Evolutionary conservation across 225 moss, liverwort and hornwort species (phyloP).

Genomic region (Bryum argenteum): DNA sequence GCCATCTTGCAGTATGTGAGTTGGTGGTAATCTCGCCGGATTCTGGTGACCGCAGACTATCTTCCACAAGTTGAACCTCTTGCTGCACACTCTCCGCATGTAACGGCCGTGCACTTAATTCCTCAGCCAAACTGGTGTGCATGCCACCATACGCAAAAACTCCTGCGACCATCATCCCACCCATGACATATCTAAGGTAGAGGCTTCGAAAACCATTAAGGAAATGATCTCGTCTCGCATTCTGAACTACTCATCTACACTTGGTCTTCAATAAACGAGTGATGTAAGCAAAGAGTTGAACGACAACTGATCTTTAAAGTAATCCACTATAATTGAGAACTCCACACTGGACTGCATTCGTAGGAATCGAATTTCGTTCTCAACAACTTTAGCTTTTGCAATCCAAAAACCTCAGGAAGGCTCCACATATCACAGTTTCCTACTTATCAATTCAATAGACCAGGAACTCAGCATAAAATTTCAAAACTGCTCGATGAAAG

Average conservation of each 20-base stretch:
- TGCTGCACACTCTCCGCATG: constrained; percentile 49
- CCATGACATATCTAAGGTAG: neutral
- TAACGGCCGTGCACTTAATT: constrained; percentile 40
- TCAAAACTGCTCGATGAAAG: no score
- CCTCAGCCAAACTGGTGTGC: constrained; percentile 46
- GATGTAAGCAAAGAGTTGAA: neutral
- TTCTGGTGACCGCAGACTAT: constrained; percentile 59
- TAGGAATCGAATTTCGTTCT: neutral
- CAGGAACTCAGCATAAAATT: no score
- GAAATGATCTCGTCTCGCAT: neutral
- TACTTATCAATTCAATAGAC: neutral
- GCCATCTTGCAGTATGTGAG: constrained; percentile 94
- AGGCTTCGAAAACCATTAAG: neutral
- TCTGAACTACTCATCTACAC: neutral
- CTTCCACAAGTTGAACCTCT: constrained; percentile 63
- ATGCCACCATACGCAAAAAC: constrained; percentile 44
- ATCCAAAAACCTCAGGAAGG: neutral
- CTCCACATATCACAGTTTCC: neutral
- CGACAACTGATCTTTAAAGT: neutral
- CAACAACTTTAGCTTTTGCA: neutral
- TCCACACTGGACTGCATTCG: neutral
- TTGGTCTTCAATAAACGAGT: neutral
- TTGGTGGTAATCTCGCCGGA: constrained; percentile 67
- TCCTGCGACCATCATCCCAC: constrained; percentile 34
- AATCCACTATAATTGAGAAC: neutral